phyloP scores from a whole-genome alignment of 1,284 basidiomycete species.

The Athelia sp. region DNA sequence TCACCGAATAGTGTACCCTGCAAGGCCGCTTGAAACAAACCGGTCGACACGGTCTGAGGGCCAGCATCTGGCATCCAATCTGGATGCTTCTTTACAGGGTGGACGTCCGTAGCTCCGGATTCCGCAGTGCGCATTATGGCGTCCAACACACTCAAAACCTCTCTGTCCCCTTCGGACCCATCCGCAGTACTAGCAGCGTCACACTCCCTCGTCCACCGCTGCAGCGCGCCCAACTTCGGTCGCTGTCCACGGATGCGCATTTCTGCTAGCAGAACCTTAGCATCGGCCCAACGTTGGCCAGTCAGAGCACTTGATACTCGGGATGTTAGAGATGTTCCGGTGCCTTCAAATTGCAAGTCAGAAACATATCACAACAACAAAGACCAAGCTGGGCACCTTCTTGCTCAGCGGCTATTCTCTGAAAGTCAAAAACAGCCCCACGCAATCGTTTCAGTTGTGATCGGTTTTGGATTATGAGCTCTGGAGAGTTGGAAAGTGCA shows the following conservation, averaged over 20 bases:
- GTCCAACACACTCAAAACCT: conserved; percentile 40
- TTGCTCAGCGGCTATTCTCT: not conserved
- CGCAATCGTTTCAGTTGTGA: not conserved
- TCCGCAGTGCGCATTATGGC: conserved; percentile 43
- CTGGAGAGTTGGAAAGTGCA: not conserved
- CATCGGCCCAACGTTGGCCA: conserved; percentile 37
- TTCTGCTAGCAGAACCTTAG: conserved; percentile 47
- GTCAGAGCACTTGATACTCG: conserved; percentile 40
- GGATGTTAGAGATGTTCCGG: conserved; percentile 32
- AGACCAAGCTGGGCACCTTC: not conserved
- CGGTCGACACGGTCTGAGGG: conserved; percentile 3
- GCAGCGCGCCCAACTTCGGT: conserved; percentile 50
- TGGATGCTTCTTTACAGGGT: not conserved
- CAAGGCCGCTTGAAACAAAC: not conserved
- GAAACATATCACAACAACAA: no score
- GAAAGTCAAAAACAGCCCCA: not conserved
- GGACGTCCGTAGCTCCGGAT: conserved; percentile 15
- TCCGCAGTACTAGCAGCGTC: conserved; percentile 36
- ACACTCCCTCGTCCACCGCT: conserved; percentile 53
- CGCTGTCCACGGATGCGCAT: conserved; percentile 41
- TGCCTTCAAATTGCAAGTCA: not conserved
- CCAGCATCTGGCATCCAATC: conserved; percentile 15
- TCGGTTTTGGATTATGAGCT: not conserved
- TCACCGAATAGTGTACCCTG: not conserved
- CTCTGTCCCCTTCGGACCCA: conserved; percentile 21